Base-by-base conservation (phyloP, 2,329 filamentous ascomycete species). In the Ascochyta rabiei region DNA sequence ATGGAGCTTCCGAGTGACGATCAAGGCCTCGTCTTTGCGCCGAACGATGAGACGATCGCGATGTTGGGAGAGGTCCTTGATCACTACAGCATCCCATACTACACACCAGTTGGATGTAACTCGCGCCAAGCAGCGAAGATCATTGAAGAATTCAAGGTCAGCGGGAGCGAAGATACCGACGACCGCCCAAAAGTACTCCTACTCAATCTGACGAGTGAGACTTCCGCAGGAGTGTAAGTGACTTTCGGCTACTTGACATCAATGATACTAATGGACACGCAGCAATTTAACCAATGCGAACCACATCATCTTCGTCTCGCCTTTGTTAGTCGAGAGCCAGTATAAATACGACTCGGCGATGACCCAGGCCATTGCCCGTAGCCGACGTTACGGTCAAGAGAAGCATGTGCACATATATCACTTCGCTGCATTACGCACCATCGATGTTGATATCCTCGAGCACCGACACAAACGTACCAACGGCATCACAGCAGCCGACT, bases 341-440 rank as follows among this genome's bases (percentile, higher is more conserved):
- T 79, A 84, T 39, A 75, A 80, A 5, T 89, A 86, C 64, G 77
- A 84, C 0, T 77, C 82, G 0, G 78, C 80, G 0, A 87, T 87
- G 81, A 81, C 78, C 0, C 87, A 89, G 57, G 86, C 86, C 0
- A 83, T 88, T 18, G 87, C 86, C 2, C 81, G 87, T 33, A 79
- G 80, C 8, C 78, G 81, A 6, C 79, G 87, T 2, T 85, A 82
- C 51, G 83, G 84, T 0, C 86, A 89, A 64, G 71, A 73, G 33
- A 83, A 81, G 61, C 67, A 69, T 1, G 86, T 89, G 2, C 77
- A 84, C 48, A 79, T 87, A 15, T 87, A 87, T 64, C 81, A 93
- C 2, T 87, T 98, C 18, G 87, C 96, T 8, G 95, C 91, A 10
- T 89, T 97, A 69, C 89, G 96, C 70, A 81, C 79, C 1, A 77